These are phyloP conservation scores for Balansia obtecta DNA, from an alignment of 2,329 filamentous ascomycete species.

Conservation along the genomic window DNA sequence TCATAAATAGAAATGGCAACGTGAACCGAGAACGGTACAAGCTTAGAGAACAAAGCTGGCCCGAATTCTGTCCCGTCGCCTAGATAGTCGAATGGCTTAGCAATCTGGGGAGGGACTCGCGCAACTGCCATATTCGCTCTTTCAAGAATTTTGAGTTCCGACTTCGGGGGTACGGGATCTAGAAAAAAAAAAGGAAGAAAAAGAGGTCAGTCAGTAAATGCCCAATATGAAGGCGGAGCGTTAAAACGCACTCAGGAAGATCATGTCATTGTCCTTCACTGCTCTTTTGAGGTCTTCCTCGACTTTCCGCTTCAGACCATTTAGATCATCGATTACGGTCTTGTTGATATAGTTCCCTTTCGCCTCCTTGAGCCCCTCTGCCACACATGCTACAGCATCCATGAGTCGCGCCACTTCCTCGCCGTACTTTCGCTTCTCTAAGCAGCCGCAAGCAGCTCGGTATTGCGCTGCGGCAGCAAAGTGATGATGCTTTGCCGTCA, in stretches of 20 bases:
- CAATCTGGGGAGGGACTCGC: slow-evolving; percentile 69
- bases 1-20: slow-evolving; percentile 92
- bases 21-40: slow-evolving; percentile 93
- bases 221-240: fast-evolving
- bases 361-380: slow-evolving; percentile 75
- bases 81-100: slow-evolving; percentile 66
- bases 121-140: slow-evolving; percentile 79
- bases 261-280: slow-evolving; percentile 92
- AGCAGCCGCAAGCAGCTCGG: slow-evolving; percentile 73
- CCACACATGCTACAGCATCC: slow-evolving; percentile 72
- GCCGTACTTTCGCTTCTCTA: slow-evolving; percentile 90
- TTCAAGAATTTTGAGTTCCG: slow-evolving; percentile 75
- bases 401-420: slow-evolving; percentile 82
- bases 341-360: slow-evolving; percentile 65
- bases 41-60: slow-evolving; percentile 71
- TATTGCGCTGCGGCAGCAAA: slow-evolving; percentile 95
- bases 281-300: slow-evolving; percentile 82
- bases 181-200: too few species aligned
- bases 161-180: slow-evolving; percentile 73
- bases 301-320: slow-evolving; percentile 69
- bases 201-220: slow-evolving; percentile 19
- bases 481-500: slow-evolving; percentile 93
- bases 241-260: slow-evolving; percentile 65
- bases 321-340: slow-evolving; percentile 67
- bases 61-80: slow-evolving; percentile 74